phyloP scores from a whole-genome alignment of 192 early-diverging fungal genomes.

The Thamnidium elegans region DNA sequence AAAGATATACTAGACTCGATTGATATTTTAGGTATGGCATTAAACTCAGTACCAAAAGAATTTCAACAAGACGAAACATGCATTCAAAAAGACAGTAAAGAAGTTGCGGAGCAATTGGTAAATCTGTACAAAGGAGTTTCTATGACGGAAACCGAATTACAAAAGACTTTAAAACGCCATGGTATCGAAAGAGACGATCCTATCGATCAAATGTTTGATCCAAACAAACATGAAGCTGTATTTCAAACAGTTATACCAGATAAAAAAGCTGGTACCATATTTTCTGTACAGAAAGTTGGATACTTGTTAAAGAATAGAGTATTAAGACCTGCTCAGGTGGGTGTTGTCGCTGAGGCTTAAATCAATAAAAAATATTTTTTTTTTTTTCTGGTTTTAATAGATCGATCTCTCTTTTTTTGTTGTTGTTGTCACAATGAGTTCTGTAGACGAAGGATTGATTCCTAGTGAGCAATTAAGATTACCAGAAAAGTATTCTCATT shows the following conservation, averaged over 20 bases:
- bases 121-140: conserved; percentile 84
- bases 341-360: conserved; percentile 70
- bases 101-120: conserved; percentile 54
- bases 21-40: conserved; percentile 86
- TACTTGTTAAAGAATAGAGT: conserved; percentile 90
- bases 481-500: conserved; percentile 3
- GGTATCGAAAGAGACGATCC: conserved; percentile 82
- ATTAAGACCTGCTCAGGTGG: conserved; percentile 93
- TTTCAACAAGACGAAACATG: conserved; percentile 34
- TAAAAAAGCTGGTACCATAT: conserved; percentile 85
- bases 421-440: background rate
- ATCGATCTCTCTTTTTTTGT: background rate
- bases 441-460: background rate
- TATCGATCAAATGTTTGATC: conserved; percentile 84
- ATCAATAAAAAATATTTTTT: conserved; percentile 1
- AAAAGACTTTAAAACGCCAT: conserved; percentile 82
- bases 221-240: conserved; percentile 89
- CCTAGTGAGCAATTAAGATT: background rate
- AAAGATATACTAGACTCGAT: conserved; percentile 91
- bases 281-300: conserved; percentile 87
- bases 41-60: conserved; percentile 80
- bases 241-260: conserved; percentile 88
- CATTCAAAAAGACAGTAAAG: conserved; percentile 24
- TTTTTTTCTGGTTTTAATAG: background rate
- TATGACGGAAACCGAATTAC: conserved; percentile 83